Evolutionary conservation across 108 stramenopile species (phyloP), one percentile per base, ranked within the genome.

Genomic region (Cyclotella choctawhatcheeana): DNA sequence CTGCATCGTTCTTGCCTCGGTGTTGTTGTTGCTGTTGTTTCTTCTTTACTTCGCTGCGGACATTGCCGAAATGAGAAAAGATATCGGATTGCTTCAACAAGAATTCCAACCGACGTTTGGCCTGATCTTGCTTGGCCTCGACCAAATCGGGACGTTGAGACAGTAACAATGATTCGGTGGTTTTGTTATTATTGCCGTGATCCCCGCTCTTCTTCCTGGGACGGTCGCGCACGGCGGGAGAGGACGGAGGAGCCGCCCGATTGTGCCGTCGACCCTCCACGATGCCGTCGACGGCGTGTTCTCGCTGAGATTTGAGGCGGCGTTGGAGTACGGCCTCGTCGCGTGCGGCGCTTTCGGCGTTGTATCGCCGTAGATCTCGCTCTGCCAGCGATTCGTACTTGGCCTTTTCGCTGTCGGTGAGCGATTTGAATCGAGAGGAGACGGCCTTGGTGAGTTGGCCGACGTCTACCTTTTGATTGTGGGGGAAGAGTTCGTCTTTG

Each of bases 1-100:
- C 26, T 10, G 50, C 59, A 16, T 44, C 60, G 25, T 61, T n/a
- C n/a, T n/a, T n/a, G n/a, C 63, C 3, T 37, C 20, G 21, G 1
- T 10, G 37, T 60, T 21, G 3, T 40, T 20, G 65, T n/a, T 40
- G 59, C 73, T 40, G 83, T 31, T 30, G 68, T 34, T 16, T 63
- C 44, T 26, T 35, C 22, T 21, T 62, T 59, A 18, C 59, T 61
- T 91, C 93, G 60, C 88, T 80, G 53, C 88, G 86, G 58, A 92
- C 92, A 66, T 69, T 68, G 1, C 91, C 96, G 80, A 99, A 99
- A 63, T 98, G 97, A 52, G 92, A 83, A 80, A 99, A 99, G 45
- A 99, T 94, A 73, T 98, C 97, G 45, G 89, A 90, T 80, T 99
- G 98, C 64, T 94, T 88, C 67, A 98, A 74, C 22, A 98, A 91